phyloP scores from a whole-genome alignment of 225 moss, liverwort and hornwort genomes.

The Polytrichum commune region DNA sequence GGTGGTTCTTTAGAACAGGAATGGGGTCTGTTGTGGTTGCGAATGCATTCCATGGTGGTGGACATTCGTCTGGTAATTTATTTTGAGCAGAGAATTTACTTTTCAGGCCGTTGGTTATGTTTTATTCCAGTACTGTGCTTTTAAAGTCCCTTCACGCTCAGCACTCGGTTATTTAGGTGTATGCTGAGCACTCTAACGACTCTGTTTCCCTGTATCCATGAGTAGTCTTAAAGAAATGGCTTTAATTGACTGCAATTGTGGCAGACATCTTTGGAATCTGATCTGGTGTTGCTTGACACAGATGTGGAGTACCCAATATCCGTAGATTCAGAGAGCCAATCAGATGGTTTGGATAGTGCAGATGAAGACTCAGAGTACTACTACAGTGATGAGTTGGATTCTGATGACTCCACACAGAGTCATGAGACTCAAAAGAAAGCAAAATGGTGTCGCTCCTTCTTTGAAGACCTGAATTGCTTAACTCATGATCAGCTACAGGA shows the following conservation, averaged over 20 bases:
- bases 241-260: not conserved
- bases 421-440: constrained; percentile 44
- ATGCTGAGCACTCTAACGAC: too few species aligned
- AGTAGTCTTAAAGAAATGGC: too few species aligned
- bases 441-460: constrained; percentile 58
- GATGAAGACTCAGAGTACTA: constrained; percentile 16
- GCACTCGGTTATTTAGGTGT: too few species aligned
- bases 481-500: constrained; percentile 56
- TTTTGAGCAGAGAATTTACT: not conserved
- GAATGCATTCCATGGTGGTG: too few species aligned
- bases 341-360: constrained; percentile 7
- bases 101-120: not conserved
- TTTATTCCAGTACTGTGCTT: not conserved
- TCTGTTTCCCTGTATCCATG: too few species aligned
- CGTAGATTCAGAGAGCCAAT: constrained; percentile 10
- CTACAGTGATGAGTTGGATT: constrained; percentile 20
- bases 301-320: constrained; percentile 8
- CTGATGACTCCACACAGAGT: constrained; percentile 51
- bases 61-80: not conserved
- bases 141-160: too few species aligned
- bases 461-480: constrained; percentile 56
- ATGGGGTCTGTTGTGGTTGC: not conserved
- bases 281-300: constrained; percentile 4
- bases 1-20: not conserved
- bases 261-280: not conserved